These are phyloP conservation scores for Lotmaria passim DNA, from an alignment of 208 protist genomes.

Conservation along the genomic window DNA sequence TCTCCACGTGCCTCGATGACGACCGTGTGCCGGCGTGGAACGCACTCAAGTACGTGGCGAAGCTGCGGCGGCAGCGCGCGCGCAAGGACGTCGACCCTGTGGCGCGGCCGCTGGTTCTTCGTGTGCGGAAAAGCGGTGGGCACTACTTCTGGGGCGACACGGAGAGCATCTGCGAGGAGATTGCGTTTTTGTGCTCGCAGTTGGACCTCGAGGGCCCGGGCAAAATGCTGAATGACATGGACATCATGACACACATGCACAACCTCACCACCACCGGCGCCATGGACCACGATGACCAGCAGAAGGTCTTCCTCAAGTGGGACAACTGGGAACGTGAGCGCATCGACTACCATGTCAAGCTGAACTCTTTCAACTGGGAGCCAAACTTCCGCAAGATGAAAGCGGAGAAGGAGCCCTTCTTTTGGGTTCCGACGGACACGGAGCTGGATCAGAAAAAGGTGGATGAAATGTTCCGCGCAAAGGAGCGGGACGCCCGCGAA, in stretches of 20 bases:
- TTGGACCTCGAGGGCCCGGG: constrained; percentile 84
- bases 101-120: constrained; percentile 70
- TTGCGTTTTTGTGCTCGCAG: constrained; percentile 86
- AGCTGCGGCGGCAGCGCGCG: constrained; percentile 81
- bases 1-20: constrained; percentile 89
- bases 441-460: constrained; percentile 89
- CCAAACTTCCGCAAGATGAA: constrained; percentile 89
- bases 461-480: constrained; percentile 82
- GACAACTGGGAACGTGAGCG: constrained; percentile 92
- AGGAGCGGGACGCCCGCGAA: constrained; percentile 76
- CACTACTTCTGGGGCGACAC: constrained; percentile 88
- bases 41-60: constrained; percentile 89
- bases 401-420: constrained; percentile 92
- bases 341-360: constrained; percentile 92
- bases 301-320: constrained; percentile 91
- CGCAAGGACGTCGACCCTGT: constrained; percentile 79
- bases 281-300: constrained; percentile 92
- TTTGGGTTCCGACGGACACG: constrained; percentile 88
- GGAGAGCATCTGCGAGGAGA: constrained; percentile 87
- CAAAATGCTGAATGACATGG: constrained; percentile 90
- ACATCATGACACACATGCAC: constrained; percentile 93
- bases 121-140: constrained; percentile 69
- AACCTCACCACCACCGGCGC: constrained; percentile 84
- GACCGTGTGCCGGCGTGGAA: constrained; percentile 92
- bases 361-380: constrained; percentile 85